phyloP scores from a whole-genome alignment of 1,139 yeast genomes.

The Pichia sp. region DNA sequence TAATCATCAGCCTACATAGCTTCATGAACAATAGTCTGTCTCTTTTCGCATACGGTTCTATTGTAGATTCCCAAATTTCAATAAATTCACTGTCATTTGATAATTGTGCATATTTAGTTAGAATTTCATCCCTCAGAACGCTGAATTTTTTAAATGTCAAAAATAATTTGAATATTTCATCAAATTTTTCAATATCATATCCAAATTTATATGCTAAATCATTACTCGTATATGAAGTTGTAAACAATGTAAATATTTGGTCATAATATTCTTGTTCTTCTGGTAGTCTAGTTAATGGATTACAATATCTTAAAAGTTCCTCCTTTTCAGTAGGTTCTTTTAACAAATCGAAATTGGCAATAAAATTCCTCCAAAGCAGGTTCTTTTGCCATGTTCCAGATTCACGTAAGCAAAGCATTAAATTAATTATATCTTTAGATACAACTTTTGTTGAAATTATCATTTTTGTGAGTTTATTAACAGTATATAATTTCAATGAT shows the following conservation, averaged over 20 bases:
- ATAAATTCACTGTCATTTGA: background rate
- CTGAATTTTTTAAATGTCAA: slow-evolving; percentile 1
- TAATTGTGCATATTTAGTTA: background rate
- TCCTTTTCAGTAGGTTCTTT: background rate
- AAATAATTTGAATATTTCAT: slow-evolving; percentile 5
- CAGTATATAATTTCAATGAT: slow-evolving; percentile 4
- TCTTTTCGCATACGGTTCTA: background rate
- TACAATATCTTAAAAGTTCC: background rate
- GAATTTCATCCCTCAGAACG: background rate
- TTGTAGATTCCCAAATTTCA: background rate
- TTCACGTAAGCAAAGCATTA: background rate
- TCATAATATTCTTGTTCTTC: background rate
- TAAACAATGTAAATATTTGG: background rate
- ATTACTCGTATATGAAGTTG: background rate
- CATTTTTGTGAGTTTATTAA: background rate
- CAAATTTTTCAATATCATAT: background rate
- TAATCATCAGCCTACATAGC: background rate
- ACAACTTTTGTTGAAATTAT: background rate
- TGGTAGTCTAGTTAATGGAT: background rate
- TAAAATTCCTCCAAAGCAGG: background rate
- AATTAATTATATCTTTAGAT: background rate
- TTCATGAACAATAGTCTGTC: slow-evolving; percentile 2
- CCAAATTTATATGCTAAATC: slow-evolving; percentile 8
- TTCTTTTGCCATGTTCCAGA: background rate
- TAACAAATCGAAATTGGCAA: background rate